These are phyloP conservation scores for Nigrospora oryzae DNA, from an alignment of 2,329 filamentous ascomycete species.

Conservation along the genomic window DNA sequence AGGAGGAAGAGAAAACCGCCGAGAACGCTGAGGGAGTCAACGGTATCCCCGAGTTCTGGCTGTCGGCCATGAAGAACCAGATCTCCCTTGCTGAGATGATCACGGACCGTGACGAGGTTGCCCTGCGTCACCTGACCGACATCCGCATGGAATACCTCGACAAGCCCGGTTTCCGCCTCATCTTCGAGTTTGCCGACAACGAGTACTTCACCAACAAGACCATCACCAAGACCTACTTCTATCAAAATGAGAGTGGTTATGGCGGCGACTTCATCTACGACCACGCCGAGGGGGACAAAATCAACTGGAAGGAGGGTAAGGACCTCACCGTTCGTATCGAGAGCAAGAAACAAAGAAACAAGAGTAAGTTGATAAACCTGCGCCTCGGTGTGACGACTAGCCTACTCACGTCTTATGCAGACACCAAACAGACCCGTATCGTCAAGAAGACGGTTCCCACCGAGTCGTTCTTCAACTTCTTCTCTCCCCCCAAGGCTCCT, in stretches of 20 bases:
- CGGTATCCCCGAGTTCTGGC: conserved; percentile 98
- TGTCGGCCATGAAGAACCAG: conserved; percentile 99
- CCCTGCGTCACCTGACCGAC: conserved; percentile 81
- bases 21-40: conserved; percentile 45
- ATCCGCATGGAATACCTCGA: conserved; percentile 99
- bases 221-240: conserved; percentile 97
- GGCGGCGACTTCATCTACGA: conserved; percentile 99
- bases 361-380: conserved; percentile 57
- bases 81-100: conserved; percentile 96
- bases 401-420: conserved; percentile 34
- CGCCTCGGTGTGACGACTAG: too few relatives aligned
- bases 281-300: conserved; percentile 95
- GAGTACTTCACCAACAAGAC: conserved; percentile 97
- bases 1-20: conserved; percentile 46
- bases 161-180: conserved; percentile 93
- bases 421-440: conserved; percentile 97
- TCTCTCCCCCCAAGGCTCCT: conserved; percentile 86
- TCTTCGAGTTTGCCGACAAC: conserved; percentile 94
- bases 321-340: conserved; percentile 92
- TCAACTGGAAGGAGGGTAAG: conserved; percentile 90
- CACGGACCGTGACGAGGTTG: conserved; percentile 91
- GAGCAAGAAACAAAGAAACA: conserved; percentile 99
- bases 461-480: conserved; percentile 99
- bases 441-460: conserved; percentile 99
- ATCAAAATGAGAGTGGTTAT: conserved; percentile 97